Evolutionary conservation across 1,284 basidiomycete genomes (phyloP).

Genomic region (Ceratobasidium sp.): DNA sequence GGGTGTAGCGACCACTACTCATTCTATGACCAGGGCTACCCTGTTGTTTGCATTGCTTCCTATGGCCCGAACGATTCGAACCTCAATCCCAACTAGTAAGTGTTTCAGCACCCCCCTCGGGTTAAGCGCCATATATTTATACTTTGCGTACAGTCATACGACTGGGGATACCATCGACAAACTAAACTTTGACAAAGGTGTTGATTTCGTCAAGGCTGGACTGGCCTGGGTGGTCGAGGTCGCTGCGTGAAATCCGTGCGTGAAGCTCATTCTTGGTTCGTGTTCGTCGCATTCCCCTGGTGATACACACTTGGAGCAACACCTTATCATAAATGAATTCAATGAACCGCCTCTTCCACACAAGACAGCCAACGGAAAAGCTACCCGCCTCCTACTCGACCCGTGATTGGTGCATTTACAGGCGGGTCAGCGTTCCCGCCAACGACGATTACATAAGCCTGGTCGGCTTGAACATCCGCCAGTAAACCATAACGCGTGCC

Average conservation of each 20-base stretch:
- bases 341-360: not conserved
- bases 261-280: constrained; percentile 10
- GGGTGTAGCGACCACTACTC: constrained; percentile 46
- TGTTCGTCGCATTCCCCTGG: not conserved
- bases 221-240: constrained; percentile 47
- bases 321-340: not conserved
- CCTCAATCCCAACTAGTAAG: constrained; percentile 47
- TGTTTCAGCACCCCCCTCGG: not conserved
- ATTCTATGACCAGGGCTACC: constrained; percentile 46
- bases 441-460: not conserved
- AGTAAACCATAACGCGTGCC: not conserved
- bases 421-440: not conserved
- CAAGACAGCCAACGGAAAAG: not conserved
- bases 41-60: constrained; percentile 45
- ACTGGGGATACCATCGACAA: constrained; percentile 46
- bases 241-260: constrained; percentile 18
- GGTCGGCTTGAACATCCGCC: constrained; percentile 4
- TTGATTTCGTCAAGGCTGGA: constrained; percentile 44
- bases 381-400: not conserved
- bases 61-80: constrained; percentile 46
- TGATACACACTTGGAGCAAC: not conserved
- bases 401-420: not conserved
- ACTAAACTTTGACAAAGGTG: constrained; percentile 45
- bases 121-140: not conserved
- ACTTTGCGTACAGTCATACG: constrained; percentile 14